Conservation (phyloP, 345 rosid genomes). For the Draba incana region DNA sequence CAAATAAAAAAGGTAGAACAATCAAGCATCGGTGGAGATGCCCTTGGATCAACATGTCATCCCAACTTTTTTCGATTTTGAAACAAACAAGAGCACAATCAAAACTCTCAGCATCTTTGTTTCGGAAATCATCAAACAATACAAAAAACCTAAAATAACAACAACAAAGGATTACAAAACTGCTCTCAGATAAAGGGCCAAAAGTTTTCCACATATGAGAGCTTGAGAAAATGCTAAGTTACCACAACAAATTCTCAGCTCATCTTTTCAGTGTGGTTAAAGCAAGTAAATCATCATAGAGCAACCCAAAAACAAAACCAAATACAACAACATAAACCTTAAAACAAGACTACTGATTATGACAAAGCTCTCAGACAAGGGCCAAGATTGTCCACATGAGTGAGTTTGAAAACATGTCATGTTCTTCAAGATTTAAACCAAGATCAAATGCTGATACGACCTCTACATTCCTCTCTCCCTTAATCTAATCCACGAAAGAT, state of each 20-base stretch:
- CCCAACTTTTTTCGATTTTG: too few relatives aligned
- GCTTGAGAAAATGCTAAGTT: too few relatives aligned
- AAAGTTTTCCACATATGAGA: too few relatives aligned
- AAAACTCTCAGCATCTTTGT: too few relatives aligned
- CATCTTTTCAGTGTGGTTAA: constrained; percentile 42
- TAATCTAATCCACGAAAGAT: constrained; percentile 38
- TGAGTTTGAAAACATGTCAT: constrained; percentile 8
- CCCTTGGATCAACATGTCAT: too few relatives aligned
- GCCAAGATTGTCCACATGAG: constrained; percentile 41
- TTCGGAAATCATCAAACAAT: too few relatives aligned
- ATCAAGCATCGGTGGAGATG: too few relatives aligned
- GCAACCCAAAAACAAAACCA: neutral
- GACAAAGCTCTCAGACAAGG: constrained; percentile 39
- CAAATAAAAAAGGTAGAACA: too few relatives aligned
- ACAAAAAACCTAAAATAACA: too few relatives aligned
- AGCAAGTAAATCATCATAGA: constrained; percentile 39
- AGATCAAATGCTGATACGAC: constrained; percentile 2
- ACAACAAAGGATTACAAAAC: too few relatives aligned
- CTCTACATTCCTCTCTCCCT: constrained; percentile 34
- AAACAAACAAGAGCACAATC: too few relatives aligned
- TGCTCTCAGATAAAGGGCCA: too few relatives aligned
- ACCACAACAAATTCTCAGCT: neutral
- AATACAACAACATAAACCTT: neutral
- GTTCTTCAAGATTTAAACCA: constrained; percentile 22
- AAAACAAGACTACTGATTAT: neutral